These are phyloP conservation scores for Xylaria intraflava DNA, from an alignment of 495 filamentous ascomycete species.

Conservation along the genomic window DNA sequence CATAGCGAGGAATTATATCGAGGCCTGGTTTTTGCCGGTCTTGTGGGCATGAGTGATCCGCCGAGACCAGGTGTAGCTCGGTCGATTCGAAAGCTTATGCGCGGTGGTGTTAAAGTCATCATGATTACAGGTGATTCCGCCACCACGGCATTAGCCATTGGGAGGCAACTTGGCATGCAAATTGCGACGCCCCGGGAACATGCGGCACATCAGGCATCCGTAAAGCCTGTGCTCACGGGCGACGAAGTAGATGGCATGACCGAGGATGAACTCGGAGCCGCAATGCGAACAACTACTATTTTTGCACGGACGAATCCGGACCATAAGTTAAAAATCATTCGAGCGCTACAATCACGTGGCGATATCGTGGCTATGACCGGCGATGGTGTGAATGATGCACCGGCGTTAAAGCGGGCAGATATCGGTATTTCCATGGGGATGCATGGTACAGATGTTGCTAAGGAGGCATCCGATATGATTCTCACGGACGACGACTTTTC, in stretches of 20 bases:
- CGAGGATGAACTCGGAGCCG: conserved; percentile 70
- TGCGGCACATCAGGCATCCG: conserved; percentile 36
- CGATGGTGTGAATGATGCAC: conserved; percentile 96
- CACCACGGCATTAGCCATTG: conserved; percentile 88
- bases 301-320: conserved; percentile 95
- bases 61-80: conserved; percentile 83
- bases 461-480: conserved; percentile 99
- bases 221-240: conserved; percentile 73
- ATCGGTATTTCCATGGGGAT: conserved; percentile 97
- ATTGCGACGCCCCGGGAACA: conserved; percentile 43
- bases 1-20: conserved; percentile 68
- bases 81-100: conserved; percentile 84
- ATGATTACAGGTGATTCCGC: conserved; percentile 99
- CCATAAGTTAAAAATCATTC: conserved; percentile 95
- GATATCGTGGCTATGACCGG: conserved; percentile 99
- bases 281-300: conserved; percentile 81
- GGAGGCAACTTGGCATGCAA: conserved; percentile 86
- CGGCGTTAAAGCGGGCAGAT: conserved; percentile 92
- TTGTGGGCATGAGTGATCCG: conserved; percentile 96
- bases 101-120: conserved; percentile 88
- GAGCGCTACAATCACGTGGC: conserved; percentile 82
- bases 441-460: conserved; percentile 93
- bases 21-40: conserved; percentile 79
- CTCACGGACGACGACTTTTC: conserved; percentile 97
- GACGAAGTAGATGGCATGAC: conserved; percentile 90